Evolutionary conservation across 768 basidiomycete species (phyloP).

Genomic region (Lactarius indigo): DNA sequence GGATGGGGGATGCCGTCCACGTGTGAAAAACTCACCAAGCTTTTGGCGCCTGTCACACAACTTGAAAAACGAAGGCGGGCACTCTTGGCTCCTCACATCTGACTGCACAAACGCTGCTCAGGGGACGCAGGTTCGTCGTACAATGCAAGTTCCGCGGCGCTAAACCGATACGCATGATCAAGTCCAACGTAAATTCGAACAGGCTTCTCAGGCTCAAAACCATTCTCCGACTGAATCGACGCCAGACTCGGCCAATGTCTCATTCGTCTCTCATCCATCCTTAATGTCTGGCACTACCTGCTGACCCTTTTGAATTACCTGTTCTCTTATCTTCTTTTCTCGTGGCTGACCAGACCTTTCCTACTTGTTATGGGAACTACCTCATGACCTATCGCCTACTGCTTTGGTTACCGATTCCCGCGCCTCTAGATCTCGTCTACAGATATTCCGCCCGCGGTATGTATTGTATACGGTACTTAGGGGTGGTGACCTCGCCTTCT

Average conservation of each 20-base stretch:
- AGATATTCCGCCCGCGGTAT: background rate
- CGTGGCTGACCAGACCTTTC: slow-evolving; percentile 7
- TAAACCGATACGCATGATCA: background rate
- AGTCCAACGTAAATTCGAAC: slow-evolving; percentile 6
- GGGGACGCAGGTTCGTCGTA: background rate
- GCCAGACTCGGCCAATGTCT: no score
- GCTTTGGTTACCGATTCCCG: background rate
- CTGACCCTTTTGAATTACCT: background rate
- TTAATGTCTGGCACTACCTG: background rate
- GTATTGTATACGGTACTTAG: background rate
- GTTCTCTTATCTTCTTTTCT: background rate
- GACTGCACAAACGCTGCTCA: background rate
- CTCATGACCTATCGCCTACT: slow-evolving; percentile 12
- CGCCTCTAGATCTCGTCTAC: background rate
- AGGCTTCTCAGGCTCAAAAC: slow-evolving; percentile 6
- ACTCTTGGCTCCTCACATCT: background rate
- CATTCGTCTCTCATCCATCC: no score
- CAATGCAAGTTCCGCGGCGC: background rate
- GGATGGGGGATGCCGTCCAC: slow-evolving; percentile 23
- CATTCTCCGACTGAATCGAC: slow-evolving; percentile 22
- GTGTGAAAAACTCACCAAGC: slow-evolving; percentile 19
- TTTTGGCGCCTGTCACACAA: slow-evolving; percentile 1
- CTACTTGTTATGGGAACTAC: background rate
- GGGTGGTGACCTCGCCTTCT: background rate
- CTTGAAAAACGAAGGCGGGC: background rate